Conservation (phyloP, 2,329 filamentous ascomycete genomes). For the Pseudocercospora musae region DNA sequence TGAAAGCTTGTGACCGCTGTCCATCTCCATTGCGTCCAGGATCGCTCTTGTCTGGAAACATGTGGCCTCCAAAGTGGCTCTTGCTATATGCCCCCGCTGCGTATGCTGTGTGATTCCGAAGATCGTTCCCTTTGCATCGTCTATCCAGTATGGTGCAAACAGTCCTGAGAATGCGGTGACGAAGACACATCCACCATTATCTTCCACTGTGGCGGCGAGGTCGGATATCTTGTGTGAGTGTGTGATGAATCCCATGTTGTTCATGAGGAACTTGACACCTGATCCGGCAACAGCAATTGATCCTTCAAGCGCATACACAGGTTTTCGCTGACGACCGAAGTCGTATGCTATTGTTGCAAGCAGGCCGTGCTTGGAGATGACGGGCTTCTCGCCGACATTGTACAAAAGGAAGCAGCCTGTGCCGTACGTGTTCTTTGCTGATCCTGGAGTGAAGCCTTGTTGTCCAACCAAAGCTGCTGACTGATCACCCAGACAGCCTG, state of each 20-base stretch:
- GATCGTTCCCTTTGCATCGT: constrained; percentile 83
- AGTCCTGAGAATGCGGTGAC: constrained; percentile 89
- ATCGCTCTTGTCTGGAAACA: constrained; percentile 95
- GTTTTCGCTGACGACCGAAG: constrained; percentile 50
- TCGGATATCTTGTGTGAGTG: constrained; percentile 63
- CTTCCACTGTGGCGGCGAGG: constrained; percentile 60
- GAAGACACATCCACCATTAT: constrained; percentile 80
- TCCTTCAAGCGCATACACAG: constrained; percentile 74
- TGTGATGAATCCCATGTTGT: constrained; percentile 64
- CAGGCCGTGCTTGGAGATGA: constrained; percentile 78
- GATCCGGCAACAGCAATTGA: constrained; percentile 79
- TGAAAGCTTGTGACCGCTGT: constrained; percentile 71
- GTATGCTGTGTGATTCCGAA: constrained; percentile 63
- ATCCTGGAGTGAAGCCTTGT: constrained; percentile 70
- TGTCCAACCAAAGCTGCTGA: constrained; percentile 76
- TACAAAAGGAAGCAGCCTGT: constrained; percentile 88
- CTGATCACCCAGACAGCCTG: constrained; percentile 82
- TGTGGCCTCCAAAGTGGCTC: constrained; percentile 84
- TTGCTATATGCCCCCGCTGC: constrained; percentile 80
- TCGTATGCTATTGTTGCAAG: constrained; percentile 86
- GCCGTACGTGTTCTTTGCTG: constrained; percentile 88
- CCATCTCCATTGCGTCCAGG: constrained; percentile 84
- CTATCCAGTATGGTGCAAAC: constrained; percentile 93
- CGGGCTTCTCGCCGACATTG: constrained; percentile 80
- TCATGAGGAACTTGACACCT: constrained; percentile 56